Conservation (phyloP, 441 rosid species). For the Viola pubescens region DNA sequence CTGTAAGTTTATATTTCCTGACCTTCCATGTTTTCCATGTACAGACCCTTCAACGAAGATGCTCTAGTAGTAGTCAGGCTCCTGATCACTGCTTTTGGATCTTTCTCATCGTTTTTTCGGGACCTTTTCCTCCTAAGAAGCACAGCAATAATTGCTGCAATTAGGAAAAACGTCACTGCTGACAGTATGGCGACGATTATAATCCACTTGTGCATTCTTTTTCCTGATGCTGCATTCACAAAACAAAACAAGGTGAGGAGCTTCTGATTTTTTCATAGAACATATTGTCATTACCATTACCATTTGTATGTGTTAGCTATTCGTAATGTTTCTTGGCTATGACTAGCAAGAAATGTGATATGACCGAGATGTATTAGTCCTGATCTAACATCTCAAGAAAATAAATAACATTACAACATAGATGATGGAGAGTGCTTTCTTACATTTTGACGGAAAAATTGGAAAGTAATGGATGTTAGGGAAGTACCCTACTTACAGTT, state of each 20-base stretch:
- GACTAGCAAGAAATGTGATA: too few species aligned
- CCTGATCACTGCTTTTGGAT: conserved; percentile 30
- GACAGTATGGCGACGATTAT: conserved; percentile 29
- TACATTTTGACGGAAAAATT: background rate
- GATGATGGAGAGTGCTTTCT: background rate
- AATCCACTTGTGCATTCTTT: conserved; percentile 23
- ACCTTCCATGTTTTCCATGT: conserved; percentile 41
- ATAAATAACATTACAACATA: background rate
- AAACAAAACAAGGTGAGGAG: conserved; percentile 7
- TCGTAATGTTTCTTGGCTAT: too few species aligned
- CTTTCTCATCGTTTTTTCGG: conserved; percentile 13
- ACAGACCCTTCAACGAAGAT: conserved; percentile 24
- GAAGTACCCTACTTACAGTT: conserved; percentile 22
- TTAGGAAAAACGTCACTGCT: conserved; percentile 23
- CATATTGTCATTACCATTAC: too few species aligned
- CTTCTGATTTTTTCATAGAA: too few species aligned
- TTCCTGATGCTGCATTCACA: conserved; percentile 17
- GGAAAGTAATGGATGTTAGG: background rate
- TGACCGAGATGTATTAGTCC: too few species aligned
- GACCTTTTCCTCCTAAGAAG: conserved; percentile 22
- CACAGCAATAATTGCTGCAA: conserved; percentile 19
- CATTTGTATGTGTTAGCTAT: too few species aligned
- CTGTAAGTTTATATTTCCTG: conserved; percentile 2
- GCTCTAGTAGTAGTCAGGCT: conserved; percentile 27
- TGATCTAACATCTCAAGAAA: background rate